Percentiles rank a stretch among this genome's conserved stretches.
Evolutionary conservation across 768 basidiomycete species (phyloP).

Genomic region (Pleurotus ostreatus): DNA sequence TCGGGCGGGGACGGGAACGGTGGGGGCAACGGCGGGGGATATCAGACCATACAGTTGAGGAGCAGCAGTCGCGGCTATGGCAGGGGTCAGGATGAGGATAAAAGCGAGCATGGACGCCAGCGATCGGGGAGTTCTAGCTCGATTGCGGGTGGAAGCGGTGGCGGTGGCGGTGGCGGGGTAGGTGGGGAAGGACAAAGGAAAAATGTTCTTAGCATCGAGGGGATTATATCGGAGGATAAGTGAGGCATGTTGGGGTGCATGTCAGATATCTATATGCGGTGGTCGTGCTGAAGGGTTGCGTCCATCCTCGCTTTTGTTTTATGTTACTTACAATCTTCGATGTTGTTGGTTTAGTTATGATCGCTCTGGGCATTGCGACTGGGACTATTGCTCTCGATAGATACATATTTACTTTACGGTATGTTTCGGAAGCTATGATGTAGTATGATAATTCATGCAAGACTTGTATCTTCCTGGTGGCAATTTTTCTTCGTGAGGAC

Average conservation of each 20-base stretch:
- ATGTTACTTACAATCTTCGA: too few relatives aligned
- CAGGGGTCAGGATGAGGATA: constrained; percentile 11
- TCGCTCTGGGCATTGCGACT: too few relatives aligned
- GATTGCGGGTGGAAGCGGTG: constrained; percentile 15
- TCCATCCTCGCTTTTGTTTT: too few relatives aligned
- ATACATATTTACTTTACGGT: too few relatives aligned
- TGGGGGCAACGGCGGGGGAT: constrained; percentile 14
- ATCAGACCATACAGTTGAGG: constrained; percentile 31
- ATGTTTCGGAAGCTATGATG: too few relatives aligned
- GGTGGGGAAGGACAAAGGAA: constrained; percentile 40
- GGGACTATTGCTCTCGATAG: too few relatives aligned
- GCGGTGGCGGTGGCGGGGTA: constrained; percentile 6
- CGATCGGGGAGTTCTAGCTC: constrained; percentile 12
- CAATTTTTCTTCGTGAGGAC: too few relatives aligned
- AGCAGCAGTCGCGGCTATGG: constrained; percentile 22
- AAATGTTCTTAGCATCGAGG: constrained; percentile 66
- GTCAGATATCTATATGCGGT: too few relatives aligned
- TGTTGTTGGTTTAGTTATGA: too few relatives aligned
- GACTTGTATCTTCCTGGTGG: too few relatives aligned
- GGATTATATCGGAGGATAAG: constrained; percentile 58
- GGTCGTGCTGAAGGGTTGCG: too few relatives aligned
- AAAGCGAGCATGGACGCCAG: constrained; percentile 9
- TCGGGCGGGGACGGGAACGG: not conserved
- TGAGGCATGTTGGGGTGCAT: not conserved
- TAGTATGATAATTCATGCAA: too few relatives aligned